Percentiles rank a stretch among this genome's conserved stretches.
These are phyloP conservation scores for Cyclocybe cylindracea DNA, from an alignment of 768 basidiomycete species.

Conservation along the genomic window DNA sequence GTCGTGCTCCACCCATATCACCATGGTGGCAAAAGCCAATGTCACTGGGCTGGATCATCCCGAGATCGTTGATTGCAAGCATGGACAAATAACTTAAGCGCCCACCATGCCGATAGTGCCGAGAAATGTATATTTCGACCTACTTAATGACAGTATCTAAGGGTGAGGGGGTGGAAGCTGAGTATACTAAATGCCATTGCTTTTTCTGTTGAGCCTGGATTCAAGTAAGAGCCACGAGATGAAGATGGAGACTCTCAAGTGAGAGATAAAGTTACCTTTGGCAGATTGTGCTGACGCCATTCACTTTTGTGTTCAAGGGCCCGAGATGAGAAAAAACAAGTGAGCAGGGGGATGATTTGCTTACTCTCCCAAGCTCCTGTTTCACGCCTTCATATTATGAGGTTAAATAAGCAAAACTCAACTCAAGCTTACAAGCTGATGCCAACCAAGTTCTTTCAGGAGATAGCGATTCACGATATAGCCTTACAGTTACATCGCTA, in stretches of 20 bases:
- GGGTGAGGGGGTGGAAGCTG: not conserved
- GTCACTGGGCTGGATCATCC: too few species aligned
- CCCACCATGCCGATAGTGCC: too few species aligned
- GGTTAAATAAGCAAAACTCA: not conserved
- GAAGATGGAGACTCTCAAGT: not conserved
- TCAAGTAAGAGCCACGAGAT: not conserved
- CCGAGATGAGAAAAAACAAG: not conserved
- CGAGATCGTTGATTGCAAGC: too few species aligned
- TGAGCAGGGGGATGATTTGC: not conserved
- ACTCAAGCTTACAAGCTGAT: slow-evolving; percentile 30
- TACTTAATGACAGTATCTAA: too few species aligned
- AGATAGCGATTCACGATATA: slow-evolving; percentile 25
- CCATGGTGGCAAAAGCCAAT: too few species aligned
- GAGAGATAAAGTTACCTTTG: slow-evolving; percentile 12
- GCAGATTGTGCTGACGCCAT: slow-evolving; percentile 32
- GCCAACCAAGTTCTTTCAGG: slow-evolving; percentile 28
- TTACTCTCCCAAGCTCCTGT: slow-evolving; percentile 35
- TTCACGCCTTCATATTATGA: not conserved
- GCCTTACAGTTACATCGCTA: too few species aligned
- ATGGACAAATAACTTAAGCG: too few species aligned
- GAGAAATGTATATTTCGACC: too few species aligned
- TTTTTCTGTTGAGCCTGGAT: slow-evolving; percentile 28
- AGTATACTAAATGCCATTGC: too few species aligned
- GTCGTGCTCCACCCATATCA: too few species aligned
- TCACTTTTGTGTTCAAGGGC: slow-evolving; percentile 24